Base-by-base conservation (phyloP, 345 rosid genomes). In the Firmiana major region DNA sequence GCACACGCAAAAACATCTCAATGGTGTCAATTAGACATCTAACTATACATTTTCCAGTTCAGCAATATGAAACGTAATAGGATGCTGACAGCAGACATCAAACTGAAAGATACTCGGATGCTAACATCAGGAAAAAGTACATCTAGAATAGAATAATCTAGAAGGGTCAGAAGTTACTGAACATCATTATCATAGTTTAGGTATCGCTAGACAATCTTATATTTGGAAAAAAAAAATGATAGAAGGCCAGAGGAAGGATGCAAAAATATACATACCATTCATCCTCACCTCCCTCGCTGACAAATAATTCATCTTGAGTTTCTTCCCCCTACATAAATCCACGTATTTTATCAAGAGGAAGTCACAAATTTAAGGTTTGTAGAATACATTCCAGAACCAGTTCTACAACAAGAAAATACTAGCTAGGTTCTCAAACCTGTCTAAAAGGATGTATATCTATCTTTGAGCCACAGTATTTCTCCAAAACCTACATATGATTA, bases 401-500 rank as follows among this genome's bases (percentile, higher is more conserved):
- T 22, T 21, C 51, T 13, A 58, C 10, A 78, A 68, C 38, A 72
- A 48, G n/a, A 76, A 31, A 58, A 54, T 46, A 73, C 31, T 22
- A 43, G 64, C 62, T 34, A 65, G 15, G 63, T 31, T 63, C 53
- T 48, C 83, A 31, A 24, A 90, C 91, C 90, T 76, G 81, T 48
- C 40, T 73, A 71, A 86, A 54, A 34, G 90, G 78, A 76, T 78
- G 87, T 64, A 90, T 73, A 77, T n/a, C 86, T 58, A 88, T 38
- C 17, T 79, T 79, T 58, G 87, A 83, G 76, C 22, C 22, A 22
- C 86, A 81, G 81, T 83, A 82, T 79, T 86, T 86, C 72, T 79
- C 84, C 86, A 85, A 75, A 84, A 76, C 88, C 93, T 88, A 58
- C 78, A 80, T 28, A 53, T 49, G 40, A 79, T 57, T 76, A 40